Evolutionary conservation across 805 yeast genomes (phyloP), one percentile per base, ranked within the genome.

Genomic region (Candida morakotiae): DNA sequence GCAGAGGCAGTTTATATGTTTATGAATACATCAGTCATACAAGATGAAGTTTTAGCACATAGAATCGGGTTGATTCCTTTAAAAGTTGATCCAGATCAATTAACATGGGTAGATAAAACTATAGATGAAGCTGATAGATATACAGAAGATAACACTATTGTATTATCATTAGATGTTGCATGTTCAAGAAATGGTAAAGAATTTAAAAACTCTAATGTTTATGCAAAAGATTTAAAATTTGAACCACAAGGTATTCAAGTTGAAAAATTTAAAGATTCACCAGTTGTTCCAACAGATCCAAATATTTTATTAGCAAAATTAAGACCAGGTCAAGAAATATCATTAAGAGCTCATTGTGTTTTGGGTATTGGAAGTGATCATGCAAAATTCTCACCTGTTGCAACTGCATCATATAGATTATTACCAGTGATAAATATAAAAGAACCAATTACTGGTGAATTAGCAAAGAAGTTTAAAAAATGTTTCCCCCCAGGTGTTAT

Each of bases 281-380:
- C 89, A 1, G 86, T 83, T 26, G 81, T 68, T 8, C 83, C 95
- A 16, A 73, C 84, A 41, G 93, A 89, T 63, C 96, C 96, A 25
- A 83, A 93, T 58, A 86, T 93, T 48, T 65, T 93, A 45, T 62
- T 93, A 37, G 96, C 96, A 36, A 93, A 93, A 64, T 71, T 93
- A 53, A 79, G 98, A 53, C 98, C 98, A 5, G 96, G 96, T 34
- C 98, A 93, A 67, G 98, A 93, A 64, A 89, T 93, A 45, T 77
- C 91, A 19, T 71, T 93, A 47, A 74, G 88, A 55, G 95, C 84
- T 40, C 96, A 88, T 64, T 93, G 97, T 58, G 71, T 89, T 21
- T 71, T 91, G 44, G 98, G 98, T 41, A 66, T 86, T 47, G 98
- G 97, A 36, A 64, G 87, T 28, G 98, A 93, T 60, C 98, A 93